Evolutionary conservation across 1,139 yeast species (phyloP).

Genomic region (Pichia sp.): DNA sequence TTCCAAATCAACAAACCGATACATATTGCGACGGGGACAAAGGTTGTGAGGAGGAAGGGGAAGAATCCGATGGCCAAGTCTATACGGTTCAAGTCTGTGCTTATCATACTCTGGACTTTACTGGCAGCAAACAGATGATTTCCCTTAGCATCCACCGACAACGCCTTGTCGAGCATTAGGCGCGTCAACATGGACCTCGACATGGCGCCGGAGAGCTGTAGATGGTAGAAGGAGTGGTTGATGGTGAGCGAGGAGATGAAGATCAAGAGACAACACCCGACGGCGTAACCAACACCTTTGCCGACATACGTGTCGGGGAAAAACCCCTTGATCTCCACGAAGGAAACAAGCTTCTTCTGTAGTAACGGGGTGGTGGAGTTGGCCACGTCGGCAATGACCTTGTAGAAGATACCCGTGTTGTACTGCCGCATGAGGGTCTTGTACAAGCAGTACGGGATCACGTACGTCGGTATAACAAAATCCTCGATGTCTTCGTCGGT

Average conservation of each 20-base stretch:
- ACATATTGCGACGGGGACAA: slow-evolving; percentile 52
- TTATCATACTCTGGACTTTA: slow-evolving; percentile 65
- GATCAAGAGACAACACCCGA: slow-evolving; percentile 49
- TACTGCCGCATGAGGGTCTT: slow-evolving; percentile 36
- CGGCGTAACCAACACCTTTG: slow-evolving; percentile 56
- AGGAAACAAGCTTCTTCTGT: slow-evolving; percentile 47
- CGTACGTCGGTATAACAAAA: slow-evolving; percentile 15
- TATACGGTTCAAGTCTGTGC: slow-evolving; percentile 73
- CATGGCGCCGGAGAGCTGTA: slow-evolving; percentile 65
- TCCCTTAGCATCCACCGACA: slow-evolving; percentile 55
- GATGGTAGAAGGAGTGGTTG: slow-evolving; percentile 57
- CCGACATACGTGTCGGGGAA: slow-evolving; percentile 34
- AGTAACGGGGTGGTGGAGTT: slow-evolving; percentile 41
- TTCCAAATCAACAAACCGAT: slow-evolving; percentile 63
- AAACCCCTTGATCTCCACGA: slow-evolving; percentile 36
- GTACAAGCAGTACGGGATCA: slow-evolving; percentile 29
- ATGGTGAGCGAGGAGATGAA: slow-evolving; percentile 47
- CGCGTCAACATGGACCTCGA: slow-evolving; percentile 61
- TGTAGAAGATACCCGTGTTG: slow-evolving; percentile 27
- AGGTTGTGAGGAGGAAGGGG: slow-evolving; percentile 63
- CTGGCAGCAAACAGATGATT: slow-evolving; percentile 61
- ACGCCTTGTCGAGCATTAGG: slow-evolving; percentile 60
- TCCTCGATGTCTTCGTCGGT: slow-evolving; percentile 15
- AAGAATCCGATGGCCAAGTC: slow-evolving; percentile 71
- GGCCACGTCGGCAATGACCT: slow-evolving; percentile 34